A percentile compares a stretch with the other conserved stretches of the same genome.
These are phyloP conservation scores for Helianthus tuberosus DNA, from an alignment of 129 eudicot species.

Conservation along the genomic window DNA sequence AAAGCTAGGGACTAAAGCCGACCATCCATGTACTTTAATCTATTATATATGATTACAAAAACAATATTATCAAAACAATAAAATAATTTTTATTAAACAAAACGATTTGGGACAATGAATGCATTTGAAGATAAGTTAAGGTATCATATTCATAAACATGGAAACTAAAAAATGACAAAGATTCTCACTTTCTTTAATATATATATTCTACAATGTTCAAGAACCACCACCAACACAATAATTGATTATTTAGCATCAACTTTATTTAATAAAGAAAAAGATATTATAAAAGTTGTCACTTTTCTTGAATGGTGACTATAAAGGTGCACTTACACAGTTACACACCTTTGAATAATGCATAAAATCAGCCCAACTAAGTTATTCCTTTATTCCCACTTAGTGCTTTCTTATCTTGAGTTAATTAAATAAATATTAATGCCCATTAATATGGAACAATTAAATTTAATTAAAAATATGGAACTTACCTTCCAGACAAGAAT, in stretches of 20 bases:
- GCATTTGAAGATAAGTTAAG: neutral
- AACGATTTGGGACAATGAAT: neutral
- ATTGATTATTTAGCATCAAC: conserved; percentile 30
- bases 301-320: conserved; percentile 34
- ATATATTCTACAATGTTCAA: conserved; percentile 28
- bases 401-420: conserved; percentile 21
- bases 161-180: conserved; percentile 30
- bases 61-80: neutral
- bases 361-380: conserved; percentile 34
- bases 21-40: no score
- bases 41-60: neutral
- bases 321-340: conserved; percentile 21
- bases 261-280: conserved; percentile 31
- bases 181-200: conserved; percentile 25
- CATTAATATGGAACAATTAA: conserved; percentile 13
- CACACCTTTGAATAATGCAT: conserved; percentile 34
- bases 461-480: conserved; percentile 35
- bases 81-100: neutral
- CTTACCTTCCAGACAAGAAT: conserved; percentile 95
- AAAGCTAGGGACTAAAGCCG: no score
- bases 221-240: conserved; percentile 35
- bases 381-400: conserved; percentile 26
- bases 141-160: conserved; percentile 17
- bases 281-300: conserved; percentile 29
- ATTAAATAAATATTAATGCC: conserved; percentile 23